Conservation (phyloP, 805 yeast species). For the Lipomyces starkeyi region DNA sequence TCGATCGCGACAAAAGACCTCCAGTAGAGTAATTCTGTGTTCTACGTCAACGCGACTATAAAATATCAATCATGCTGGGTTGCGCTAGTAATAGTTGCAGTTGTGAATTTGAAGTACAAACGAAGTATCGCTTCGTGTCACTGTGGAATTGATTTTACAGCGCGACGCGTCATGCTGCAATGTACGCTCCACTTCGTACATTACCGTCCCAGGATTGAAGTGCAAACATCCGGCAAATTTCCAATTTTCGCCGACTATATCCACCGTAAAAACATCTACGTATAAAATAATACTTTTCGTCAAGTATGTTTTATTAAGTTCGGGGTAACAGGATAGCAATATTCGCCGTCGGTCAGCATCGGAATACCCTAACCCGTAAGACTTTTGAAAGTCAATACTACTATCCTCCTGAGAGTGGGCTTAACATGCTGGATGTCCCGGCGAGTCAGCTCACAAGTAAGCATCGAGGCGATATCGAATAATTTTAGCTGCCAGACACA, state of each 20-base stretch:
- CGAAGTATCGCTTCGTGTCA: neutral
- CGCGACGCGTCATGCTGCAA: conserved; percentile 8
- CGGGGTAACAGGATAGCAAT: neutral
- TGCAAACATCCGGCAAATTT: neutral
- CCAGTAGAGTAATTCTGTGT: neutral
- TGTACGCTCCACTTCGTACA: neutral
- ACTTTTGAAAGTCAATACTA: neutral
- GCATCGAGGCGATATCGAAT: neutral
- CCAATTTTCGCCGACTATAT: neutral
- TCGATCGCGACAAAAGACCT: neutral
- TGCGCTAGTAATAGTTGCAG: no score
- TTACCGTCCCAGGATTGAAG: neutral
- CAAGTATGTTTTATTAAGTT: neutral
- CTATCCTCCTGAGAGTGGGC: neutral
- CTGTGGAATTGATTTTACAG: neutral
- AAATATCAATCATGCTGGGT: neutral
- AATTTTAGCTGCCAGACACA: neutral
- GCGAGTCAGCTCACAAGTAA: neutral
- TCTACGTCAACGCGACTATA: neutral
- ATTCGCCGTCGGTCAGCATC: neutral
- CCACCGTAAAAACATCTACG: neutral
- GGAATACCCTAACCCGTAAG: neutral
- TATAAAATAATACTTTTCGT: neutral
- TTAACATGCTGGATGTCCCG: neutral
- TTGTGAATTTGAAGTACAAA: neutral